These are phyloP conservation scores for Pistacia atlantica DNA, from an alignment of 345 rosid genomes.

Conservation along the genomic window DNA sequence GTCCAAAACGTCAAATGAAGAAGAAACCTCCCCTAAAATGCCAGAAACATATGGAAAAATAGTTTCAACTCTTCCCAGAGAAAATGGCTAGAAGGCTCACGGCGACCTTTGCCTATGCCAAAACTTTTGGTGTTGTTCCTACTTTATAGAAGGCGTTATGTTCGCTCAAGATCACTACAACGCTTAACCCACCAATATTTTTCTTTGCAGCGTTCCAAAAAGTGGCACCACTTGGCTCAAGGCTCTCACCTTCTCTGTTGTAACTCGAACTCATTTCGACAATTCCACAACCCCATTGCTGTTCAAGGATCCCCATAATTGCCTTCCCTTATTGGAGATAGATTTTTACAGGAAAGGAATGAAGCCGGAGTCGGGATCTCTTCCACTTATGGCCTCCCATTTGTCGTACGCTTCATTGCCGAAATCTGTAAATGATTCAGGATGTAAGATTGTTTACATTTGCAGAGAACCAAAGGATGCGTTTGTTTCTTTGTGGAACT, in stretches of 20 bases:
- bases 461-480: slow-evolving; percentile 18
- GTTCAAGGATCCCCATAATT: slow-evolving; percentile 3
- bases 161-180: too few relatives aligned
- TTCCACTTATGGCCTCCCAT: too few relatives aligned
- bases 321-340: slow-evolving; percentile 4
- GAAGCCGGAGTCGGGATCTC: neutral
- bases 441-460: slow-evolving; percentile 12
- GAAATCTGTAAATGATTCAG: neutral
- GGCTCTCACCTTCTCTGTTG: too few relatives aligned
- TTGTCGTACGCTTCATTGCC: too few relatives aligned
- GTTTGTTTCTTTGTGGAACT: neutral
- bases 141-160: too few relatives aligned
- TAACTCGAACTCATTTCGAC: too few relatives aligned
- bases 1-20: too few relatives aligned
- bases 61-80: slow-evolving; percentile 13
- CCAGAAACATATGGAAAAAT: neutral
- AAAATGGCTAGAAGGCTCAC: neutral
- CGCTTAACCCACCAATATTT: too few relatives aligned
- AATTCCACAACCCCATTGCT: neutral
- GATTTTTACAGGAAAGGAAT: neutral
- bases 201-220: too few relatives aligned
- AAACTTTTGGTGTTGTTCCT: neutral
- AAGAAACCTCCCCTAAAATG: too few relatives aligned
- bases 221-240: too few relatives aligned
- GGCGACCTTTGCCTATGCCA: neutral